Conservation (phyloP, 345 rosid genomes). For the Pelargonium nanum region DNA sequence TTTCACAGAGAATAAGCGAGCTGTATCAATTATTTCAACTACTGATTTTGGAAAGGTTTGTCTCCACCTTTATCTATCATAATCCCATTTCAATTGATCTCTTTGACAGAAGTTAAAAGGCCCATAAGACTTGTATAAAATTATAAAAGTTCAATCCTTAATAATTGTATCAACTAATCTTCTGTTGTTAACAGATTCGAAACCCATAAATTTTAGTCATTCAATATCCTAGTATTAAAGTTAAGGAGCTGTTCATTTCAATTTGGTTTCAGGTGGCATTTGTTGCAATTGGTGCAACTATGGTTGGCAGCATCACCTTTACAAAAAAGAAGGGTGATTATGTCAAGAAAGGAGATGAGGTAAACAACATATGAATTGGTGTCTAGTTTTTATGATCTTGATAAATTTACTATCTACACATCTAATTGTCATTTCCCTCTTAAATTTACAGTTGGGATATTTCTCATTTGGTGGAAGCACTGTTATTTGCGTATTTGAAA, state of each 20-base stretch:
- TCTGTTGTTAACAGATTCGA: too few species aligned
- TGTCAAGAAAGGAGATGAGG: constrained; percentile 86
- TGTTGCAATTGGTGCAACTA: constrained; percentile 90
- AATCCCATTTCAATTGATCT: neutral
- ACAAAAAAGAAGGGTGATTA: constrained; percentile 45
- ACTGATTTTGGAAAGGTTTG: constrained; percentile 75
- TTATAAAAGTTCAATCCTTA: neutral
- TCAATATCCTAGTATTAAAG: neutral
- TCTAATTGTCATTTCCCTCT: constrained; percentile 6
- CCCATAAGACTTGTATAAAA: neutral
- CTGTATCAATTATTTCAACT: constrained; percentile 57
- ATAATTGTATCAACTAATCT: neutral
- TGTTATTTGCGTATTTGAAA: constrained; percentile 71
- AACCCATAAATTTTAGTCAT: neutral
- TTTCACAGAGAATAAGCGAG: constrained; percentile 82
- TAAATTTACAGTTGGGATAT: constrained; percentile 60
- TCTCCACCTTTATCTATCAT: neutral
- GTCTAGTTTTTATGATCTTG: neutral
- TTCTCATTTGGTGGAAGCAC: constrained; percentile 97
- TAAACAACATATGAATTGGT: constrained; percentile 12
- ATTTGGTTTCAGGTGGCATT: constrained; percentile 59
- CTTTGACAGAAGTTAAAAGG: neutral
- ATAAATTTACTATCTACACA: neutral
- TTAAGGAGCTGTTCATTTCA: neutral
- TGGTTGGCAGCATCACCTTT: constrained; percentile 88